These are phyloP conservation scores for Neofusicoccum ribis DNA, from an alignment of 2,329 filamentous ascomycete species.

Conservation along the genomic window DNA sequence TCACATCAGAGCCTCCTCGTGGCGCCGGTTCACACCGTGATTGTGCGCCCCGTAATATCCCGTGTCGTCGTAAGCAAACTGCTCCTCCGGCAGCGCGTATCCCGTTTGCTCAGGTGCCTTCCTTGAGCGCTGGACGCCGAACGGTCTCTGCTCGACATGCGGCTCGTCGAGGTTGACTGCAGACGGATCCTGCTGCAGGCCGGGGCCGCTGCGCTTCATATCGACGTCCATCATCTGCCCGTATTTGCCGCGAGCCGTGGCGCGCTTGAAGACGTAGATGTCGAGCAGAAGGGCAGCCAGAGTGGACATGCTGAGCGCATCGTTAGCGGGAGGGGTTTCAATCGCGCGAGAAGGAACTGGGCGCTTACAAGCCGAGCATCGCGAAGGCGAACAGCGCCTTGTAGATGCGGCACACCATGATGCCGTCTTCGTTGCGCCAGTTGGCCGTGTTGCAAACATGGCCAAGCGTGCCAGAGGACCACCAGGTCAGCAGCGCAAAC, in stretches of 20 bases:
- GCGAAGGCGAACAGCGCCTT: conserved; percentile 62
- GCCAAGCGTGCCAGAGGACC: conserved; percentile 53
- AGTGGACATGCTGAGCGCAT: conserved; percentile 41
- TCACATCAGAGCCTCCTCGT: no score
- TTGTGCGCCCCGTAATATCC: conserved; percentile 39
- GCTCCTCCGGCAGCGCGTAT: conserved; percentile 44
- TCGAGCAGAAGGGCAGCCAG: conserved; percentile 53
- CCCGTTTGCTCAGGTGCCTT: conserved; percentile 34
- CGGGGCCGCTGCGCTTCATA: conserved; percentile 23
- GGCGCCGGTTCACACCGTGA: not conserved
- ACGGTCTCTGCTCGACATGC: conserved; percentile 25
- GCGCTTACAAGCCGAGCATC: conserved; percentile 46
- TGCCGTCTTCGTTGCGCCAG: conserved; percentile 57
- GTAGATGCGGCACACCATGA: conserved; percentile 59
- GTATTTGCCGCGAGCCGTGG: conserved; percentile 51
- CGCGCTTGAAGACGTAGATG: conserved; percentile 47
- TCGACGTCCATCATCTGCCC: conserved; percentile 47
- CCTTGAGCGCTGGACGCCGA: conserved; percentile 27
- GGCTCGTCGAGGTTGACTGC: conserved; percentile 31
- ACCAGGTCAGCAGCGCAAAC: conserved; percentile 55
- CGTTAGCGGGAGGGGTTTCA: not conserved
- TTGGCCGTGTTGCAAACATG: conserved; percentile 51
- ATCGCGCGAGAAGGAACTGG: not conserved
- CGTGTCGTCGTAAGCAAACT: conserved; percentile 42
- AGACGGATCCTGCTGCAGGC: conserved; percentile 20